These are phyloP conservation scores for Chalciporus chontae DNA, from an alignment of 768 basidiomycete genomes.

Conservation along the genomic window DNA sequence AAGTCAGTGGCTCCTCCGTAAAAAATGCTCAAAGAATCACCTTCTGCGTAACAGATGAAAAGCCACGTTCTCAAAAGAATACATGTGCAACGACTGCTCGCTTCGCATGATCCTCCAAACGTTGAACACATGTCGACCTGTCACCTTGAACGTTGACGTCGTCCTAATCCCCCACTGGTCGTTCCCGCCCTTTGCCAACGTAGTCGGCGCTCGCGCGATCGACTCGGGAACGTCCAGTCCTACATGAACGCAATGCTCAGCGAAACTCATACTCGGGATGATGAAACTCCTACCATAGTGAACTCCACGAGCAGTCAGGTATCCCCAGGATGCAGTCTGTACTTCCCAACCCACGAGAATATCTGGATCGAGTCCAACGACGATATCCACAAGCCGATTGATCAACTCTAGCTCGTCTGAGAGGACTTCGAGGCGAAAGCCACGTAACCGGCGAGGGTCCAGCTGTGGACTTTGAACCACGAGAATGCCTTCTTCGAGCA, in stretches of 20 bases:
- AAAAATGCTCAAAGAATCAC: slow-evolving; percentile 39
- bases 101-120: slow-evolving; percentile 89
- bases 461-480: slow-evolving; percentile 42
- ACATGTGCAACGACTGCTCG: slow-evolving; percentile 72
- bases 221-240: slow-evolving; percentile 71
- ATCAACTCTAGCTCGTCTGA: slow-evolving; percentile 75
- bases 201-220: slow-evolving; percentile 70
- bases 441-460: slow-evolving; percentile 40
- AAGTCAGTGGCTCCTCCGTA: background rate
- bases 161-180: slow-evolving; percentile 73
- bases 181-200: slow-evolving; percentile 28
- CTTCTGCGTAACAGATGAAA: slow-evolving; percentile 76
- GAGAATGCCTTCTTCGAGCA: slow-evolving; percentile 48
- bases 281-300: slow-evolving; percentile 44
- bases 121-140: slow-evolving; percentile 89
- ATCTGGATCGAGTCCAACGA: slow-evolving; percentile 83
- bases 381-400: slow-evolving; percentile 69
- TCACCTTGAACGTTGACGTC: slow-evolving; percentile 78
- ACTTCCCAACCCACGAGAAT: slow-evolving; percentile 92
- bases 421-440: slow-evolving; percentile 49
- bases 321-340: slow-evolving; percentile 88
- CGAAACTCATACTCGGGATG: too few species aligned
- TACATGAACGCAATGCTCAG: slow-evolving; percentile 27
- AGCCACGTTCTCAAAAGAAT: slow-evolving; percentile 87
- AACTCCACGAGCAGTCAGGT: slow-evolving; percentile 64